A percentile compares a stretch with the other conserved stretches of the same genome.
phyloP scores from a whole-genome alignment of 2,329 filamentous ascomycete species.

The Cladosporium sp. region DNA sequence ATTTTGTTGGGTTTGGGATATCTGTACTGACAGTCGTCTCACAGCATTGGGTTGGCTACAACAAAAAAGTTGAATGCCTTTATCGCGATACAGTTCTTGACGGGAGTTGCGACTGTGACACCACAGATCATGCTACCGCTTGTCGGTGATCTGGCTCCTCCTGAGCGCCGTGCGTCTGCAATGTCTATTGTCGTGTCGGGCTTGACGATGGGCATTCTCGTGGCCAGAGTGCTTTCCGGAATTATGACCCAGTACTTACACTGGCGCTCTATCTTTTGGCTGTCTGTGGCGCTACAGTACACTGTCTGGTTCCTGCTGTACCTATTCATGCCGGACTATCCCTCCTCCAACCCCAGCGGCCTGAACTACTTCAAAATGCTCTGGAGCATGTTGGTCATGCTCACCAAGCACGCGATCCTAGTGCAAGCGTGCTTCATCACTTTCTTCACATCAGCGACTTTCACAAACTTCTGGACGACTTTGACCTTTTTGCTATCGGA shows the following conservation, averaged over 20 bases:
- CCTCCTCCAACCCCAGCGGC: slow-evolving; percentile 66
- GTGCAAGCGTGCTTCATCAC: slow-evolving; percentile 68
- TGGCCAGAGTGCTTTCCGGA: slow-evolving; percentile 74
- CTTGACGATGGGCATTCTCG: slow-evolving; percentile 71
- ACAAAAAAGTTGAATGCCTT: slow-evolving; percentile 67
- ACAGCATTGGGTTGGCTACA: slow-evolving; percentile 71
- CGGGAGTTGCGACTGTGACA: slow-evolving; percentile 76
- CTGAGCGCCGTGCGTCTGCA: slow-evolving; percentile 65
- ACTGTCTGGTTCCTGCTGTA: slow-evolving; percentile 65
- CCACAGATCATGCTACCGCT: slow-evolving; percentile 75
- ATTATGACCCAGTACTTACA: slow-evolving; percentile 70
- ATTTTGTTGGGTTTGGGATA: not conserved
- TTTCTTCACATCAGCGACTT: slow-evolving; percentile 62
- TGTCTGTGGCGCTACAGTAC: slow-evolving; percentile 70
- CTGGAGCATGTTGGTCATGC: slow-evolving; percentile 63
- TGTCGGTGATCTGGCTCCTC: slow-evolving; percentile 74
- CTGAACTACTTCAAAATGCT: slow-evolving; percentile 67
- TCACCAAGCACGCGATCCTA: slow-evolving; percentile 66
- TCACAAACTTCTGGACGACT: slow-evolving; percentile 72
- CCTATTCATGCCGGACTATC: slow-evolving; percentile 79
- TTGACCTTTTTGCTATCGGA: slow-evolving; percentile 75
- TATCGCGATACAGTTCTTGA: slow-evolving; percentile 69
- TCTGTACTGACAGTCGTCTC: not conserved
- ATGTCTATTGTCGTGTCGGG: slow-evolving; percentile 75
- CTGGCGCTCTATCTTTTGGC: slow-evolving; percentile 77